Evolutionary conservation across 1,284 basidiomycete genomes (phyloP).

Genomic region (Moniliophthora roreri): DNA sequence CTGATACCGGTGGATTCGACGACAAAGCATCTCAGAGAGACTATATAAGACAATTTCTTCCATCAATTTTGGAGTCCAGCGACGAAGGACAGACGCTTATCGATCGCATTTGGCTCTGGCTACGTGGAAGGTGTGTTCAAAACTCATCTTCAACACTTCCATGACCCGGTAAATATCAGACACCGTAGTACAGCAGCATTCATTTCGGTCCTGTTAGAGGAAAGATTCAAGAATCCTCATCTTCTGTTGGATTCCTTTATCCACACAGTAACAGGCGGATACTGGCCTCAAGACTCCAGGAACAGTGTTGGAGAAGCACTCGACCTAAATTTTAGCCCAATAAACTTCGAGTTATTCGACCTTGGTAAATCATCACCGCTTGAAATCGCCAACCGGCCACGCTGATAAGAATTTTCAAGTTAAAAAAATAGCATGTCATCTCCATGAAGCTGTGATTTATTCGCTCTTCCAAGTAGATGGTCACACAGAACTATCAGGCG

Average conservation of each 20-base stretch:
- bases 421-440: neutral
- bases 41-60: slow-evolving; percentile 8
- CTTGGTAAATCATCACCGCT: neutral
- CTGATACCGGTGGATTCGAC: slow-evolving; percentile 11
- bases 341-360: neutral
- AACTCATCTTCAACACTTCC: neutral
- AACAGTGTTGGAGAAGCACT: neutral
- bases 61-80: neutral
- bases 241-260: neutral
- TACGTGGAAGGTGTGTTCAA: slow-evolving; percentile 8
- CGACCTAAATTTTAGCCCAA: neutral
- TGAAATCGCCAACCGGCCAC: neutral
- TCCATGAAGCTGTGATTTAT: neutral
- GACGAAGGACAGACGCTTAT: neutral
- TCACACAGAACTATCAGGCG: neutral
- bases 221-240: neutral
- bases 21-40: neutral
- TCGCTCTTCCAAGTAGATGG: neutral
- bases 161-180: neutral
- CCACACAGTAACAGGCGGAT: neutral
- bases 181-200: neutral
- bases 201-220: neutral
- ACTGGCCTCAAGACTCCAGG: neutral
- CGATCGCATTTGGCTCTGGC: slow-evolving; percentile 12
- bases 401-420: neutral